Percentiles rank a stretch among this genome's conserved stretches.
These are phyloP conservation scores for Pyrus pyrifolia DNA, from an alignment of 306 rosid genomes.

Conservation along the genomic window DNA sequence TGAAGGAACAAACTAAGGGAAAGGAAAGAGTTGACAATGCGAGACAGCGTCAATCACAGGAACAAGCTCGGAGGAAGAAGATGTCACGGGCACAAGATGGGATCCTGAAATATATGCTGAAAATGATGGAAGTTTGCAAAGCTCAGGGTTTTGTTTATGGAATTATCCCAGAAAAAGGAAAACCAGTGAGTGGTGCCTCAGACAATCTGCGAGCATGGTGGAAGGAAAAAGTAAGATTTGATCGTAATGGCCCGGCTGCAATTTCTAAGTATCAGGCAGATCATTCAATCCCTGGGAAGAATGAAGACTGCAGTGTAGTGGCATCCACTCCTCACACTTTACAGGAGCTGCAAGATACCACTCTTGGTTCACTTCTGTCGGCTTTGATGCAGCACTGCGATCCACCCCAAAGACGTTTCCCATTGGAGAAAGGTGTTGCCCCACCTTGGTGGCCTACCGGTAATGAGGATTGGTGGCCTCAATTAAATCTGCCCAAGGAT, in stretches of 20 bases:
- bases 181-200: constrained; percentile 59
- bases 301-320: constrained; percentile 23
- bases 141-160: constrained; percentile 73
- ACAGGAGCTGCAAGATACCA: constrained; percentile 53
- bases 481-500: constrained; percentile 27
- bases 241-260: constrained; percentile 59
- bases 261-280: constrained; percentile 48
- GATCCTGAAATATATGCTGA: constrained; percentile 58
- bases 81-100: constrained; percentile 63
- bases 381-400: constrained; percentile 63
- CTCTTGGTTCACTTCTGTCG: constrained; percentile 54
- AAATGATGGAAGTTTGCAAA: constrained; percentile 71
- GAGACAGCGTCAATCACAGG: constrained; percentile 53
- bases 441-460: constrained; percentile 93
- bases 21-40: constrained; percentile 27
- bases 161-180: constrained; percentile 59
- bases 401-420: constrained; percentile 61
- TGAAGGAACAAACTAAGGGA: constrained; percentile 41
- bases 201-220: constrained; percentile 86
- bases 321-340: constrained; percentile 33
- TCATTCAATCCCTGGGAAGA: constrained; percentile 24
- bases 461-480: constrained; percentile 53
- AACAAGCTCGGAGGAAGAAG: constrained; percentile 55
- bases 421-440: constrained; percentile 50
- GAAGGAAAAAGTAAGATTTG: constrained; percentile 66